phyloP scores from a whole-genome alignment of 2,329 filamentous ascomycete species.

The Albifimbria verrucaria region DNA sequence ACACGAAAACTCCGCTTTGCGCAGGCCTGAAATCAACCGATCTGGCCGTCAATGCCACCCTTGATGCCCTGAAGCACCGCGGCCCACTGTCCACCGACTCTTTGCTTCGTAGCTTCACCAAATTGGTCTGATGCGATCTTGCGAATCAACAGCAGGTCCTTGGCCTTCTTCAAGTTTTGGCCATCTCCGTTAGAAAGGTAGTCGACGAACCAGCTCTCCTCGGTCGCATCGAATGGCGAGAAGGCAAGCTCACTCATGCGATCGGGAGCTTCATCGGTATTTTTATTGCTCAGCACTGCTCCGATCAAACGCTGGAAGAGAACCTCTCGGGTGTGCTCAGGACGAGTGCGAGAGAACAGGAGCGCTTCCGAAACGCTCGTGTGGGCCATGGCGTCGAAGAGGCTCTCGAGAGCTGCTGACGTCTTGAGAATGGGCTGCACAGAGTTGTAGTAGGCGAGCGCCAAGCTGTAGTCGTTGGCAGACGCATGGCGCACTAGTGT shows the following conservation, averaged over 20 bases:
- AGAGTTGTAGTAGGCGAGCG: constrained; percentile 75
- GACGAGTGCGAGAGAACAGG: constrained; percentile 65
- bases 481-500: constrained; percentile 61
- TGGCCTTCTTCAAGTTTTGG: constrained; percentile 60
- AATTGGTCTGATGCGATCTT: constrained; percentile 65
- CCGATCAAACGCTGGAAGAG: constrained; percentile 66
- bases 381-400: constrained; percentile 66
- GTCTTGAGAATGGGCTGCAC: constrained; percentile 70
- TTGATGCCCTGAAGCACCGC: constrained; percentile 50
- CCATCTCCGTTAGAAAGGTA: constrained; percentile 64
- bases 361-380: constrained; percentile 71
- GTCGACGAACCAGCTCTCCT: constrained; percentile 73
- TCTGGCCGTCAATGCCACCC: constrained; percentile 35
- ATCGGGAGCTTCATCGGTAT: constrained; percentile 40
- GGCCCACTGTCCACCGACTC: constrained; percentile 43
- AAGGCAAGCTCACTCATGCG: constrained; percentile 68
- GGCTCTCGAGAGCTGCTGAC: constrained; percentile 57
- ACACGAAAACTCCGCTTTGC: too few relatives aligned
- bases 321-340: constrained; percentile 56
- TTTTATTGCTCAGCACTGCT: constrained; percentile 47
- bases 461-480: constrained; percentile 58
- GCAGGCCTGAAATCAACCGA: too few relatives aligned
- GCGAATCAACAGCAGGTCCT: constrained; percentile 72
- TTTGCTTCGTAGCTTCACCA: constrained; percentile 41
- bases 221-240: constrained; percentile 65